Evolutionary conservation across 805 yeast species (phyloP), one percentile per base, ranked within the genome.

Genomic region (Sugiyamaella mastotermitis): DNA sequence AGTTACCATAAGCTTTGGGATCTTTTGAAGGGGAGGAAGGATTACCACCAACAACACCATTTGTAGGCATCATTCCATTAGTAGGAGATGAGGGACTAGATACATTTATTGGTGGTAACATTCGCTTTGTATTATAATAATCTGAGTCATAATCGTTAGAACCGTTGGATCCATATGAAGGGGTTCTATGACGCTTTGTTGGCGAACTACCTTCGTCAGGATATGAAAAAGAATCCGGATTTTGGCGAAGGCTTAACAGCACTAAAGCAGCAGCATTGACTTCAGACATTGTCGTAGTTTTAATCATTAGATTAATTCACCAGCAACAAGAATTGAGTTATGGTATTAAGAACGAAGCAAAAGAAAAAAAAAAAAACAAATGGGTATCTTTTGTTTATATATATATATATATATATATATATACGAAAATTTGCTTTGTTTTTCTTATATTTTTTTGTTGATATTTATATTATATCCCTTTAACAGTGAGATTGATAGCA

Each of bases 201-300:
- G 39, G 28, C 20, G 32, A 16, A 5, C 21, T n/a, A 13, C 18
- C 20, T 8, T 19, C 23, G 3, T 21, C 37, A 5, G 37, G 14
- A 5, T 32, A 29, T n/a, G n/a, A n/a, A n/a, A n/a, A n/a, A 5
- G 13, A 18, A 11, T 24, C 17, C 2, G 31, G 23, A 14, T 35
- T 29, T 25, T 37, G 38, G n/a, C 47, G 36, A 5, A 49, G 43
- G 39, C 49, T 44, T 35, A 49, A 32, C 19, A 49, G 41, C 19
- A 45, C 50, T 33, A 49, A 21, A 18, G 50, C 52, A 11, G 52
- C 52, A n/a, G 50, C 52, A 37, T 47, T 44, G 24, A 41, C 44
- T 24, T 49, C 52, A 17, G 52, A 31, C 50, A 45, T 41, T 17
- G 34, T 31, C 5, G 9, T n/a, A n/a, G n/a, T n/a, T n/a, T n/a